phyloP scores from a whole-genome alignment of 2,329 filamentous ascomycete genomes.

The Ophidiomyces ophidiicola region DNA sequence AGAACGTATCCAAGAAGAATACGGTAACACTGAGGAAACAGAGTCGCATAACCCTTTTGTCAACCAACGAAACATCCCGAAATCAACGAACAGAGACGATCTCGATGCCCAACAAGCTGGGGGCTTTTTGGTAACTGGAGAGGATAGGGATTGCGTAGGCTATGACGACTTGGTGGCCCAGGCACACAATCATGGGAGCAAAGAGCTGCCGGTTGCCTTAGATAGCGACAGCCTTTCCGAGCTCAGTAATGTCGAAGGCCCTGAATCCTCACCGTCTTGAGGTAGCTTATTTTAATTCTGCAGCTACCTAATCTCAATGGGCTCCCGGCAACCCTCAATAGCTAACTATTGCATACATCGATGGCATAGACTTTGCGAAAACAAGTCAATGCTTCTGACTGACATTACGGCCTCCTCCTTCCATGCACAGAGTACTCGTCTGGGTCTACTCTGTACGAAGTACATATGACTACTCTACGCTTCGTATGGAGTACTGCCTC shows the following conservation, averaged over 20 bases:
- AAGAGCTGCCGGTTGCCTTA: neutral
- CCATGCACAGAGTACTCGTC: too few species aligned
- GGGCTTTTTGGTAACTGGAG: conserved; percentile 24
- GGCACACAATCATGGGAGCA: neutral
- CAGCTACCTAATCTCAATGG: too few species aligned
- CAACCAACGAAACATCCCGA: conserved; percentile 6
- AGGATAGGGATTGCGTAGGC: conserved; percentile 19
- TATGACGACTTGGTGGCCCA: neutral
- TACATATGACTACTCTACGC: too few species aligned
- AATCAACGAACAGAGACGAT: conserved; percentile 8
- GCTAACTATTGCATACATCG: too few species aligned
- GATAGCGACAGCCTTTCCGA: conserved; percentile 9
- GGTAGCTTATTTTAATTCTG: neutral
- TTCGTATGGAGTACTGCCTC: too few species aligned
- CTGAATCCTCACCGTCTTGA: conserved; percentile 6
- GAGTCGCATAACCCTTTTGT: conserved; percentile 30
- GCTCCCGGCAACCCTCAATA: too few species aligned
- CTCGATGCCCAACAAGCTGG: conserved; percentile 16
- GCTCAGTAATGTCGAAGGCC: conserved; percentile 10
- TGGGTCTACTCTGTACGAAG: too few species aligned
- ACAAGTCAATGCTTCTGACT: too few species aligned
- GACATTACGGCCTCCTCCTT: too few species aligned
- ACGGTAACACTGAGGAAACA: conserved; percentile 43
- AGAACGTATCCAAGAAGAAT: conserved; percentile 62
- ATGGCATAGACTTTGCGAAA: too few species aligned